Evolutionary conservation across 164 flowering plant species (phyloP).

Genomic region (Vitis cinerea): DNA sequence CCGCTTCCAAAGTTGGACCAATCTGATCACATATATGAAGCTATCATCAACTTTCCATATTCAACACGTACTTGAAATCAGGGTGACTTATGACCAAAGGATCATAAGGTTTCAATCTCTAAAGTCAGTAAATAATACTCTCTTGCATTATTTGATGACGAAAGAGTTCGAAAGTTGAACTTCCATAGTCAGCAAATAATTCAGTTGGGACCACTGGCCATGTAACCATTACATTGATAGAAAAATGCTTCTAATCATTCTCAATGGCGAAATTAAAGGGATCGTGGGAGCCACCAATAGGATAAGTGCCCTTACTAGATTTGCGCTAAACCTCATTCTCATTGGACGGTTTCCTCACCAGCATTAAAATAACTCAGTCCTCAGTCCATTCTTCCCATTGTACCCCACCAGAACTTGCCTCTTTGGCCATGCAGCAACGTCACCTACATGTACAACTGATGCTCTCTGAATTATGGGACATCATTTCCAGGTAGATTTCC

Average conservation of each 20-base stretch:
- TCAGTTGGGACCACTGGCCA: too few species aligned
- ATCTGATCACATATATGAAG: too few species aligned
- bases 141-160: background rate
- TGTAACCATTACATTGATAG: background rate
- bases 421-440: too few species aligned
- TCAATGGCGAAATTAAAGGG: slow-evolving; percentile 1
- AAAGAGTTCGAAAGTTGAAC: background rate
- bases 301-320: background rate
- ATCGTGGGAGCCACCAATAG: slow-evolving; percentile 9
- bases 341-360: slow-evolving; percentile 1
- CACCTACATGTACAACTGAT: too few species aligned
- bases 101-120: too few species aligned
- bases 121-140: background rate
- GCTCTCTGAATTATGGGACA: too few species aligned
- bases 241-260: slow-evolving; percentile 15
- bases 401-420: too few species aligned
- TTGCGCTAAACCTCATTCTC: background rate
- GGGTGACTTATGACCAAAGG: too few species aligned
- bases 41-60: too few species aligned
- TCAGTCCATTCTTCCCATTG: background rate
- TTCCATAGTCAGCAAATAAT: background rate
- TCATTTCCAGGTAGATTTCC: too few species aligned
- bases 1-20: too few species aligned
- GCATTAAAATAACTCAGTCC: background rate
- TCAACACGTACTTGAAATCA: too few species aligned